A percentile compares a stretch with the other conserved stretches of the same genome.
phyloP scores from a whole-genome alignment of 2,329 filamentous ascomycete genomes.

The Aspergillus arachidicola region DNA sequence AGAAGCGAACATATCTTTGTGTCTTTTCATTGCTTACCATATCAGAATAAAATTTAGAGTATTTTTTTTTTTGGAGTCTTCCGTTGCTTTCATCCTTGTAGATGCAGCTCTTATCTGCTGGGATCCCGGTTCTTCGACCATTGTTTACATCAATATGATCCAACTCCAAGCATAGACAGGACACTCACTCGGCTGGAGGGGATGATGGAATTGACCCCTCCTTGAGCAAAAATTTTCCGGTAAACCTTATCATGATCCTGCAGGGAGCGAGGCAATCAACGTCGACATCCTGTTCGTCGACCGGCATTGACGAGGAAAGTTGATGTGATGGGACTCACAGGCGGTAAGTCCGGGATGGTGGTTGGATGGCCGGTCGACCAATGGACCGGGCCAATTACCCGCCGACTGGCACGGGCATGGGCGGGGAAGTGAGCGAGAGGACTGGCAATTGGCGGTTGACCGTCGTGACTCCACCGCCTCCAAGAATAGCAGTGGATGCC shows the following conservation, averaged over 20 bases:
- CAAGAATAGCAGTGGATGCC: constrained; percentile 11
- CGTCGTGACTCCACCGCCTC: neutral
- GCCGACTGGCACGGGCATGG: constrained; percentile 6
- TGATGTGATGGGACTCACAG: constrained; percentile 9
- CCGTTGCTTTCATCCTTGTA: neutral
- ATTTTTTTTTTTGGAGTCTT: neutral
- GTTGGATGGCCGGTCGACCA: constrained; percentile 15
- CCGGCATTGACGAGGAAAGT: neutral
- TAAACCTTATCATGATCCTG: constrained; percentile 6
- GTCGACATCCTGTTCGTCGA: neutral
- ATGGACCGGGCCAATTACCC: constrained; percentile 11
- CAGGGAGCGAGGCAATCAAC: neutral
- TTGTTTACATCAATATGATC: neutral
- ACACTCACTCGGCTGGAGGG: neutral
- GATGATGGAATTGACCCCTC: neutral
- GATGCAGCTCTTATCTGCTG: neutral
- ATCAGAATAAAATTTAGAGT: neutral
- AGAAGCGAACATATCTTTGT: constrained; percentile 5
- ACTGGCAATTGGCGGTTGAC: neutral
- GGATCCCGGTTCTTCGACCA: neutral
- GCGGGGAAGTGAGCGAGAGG: neutral
- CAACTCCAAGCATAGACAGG: neutral
- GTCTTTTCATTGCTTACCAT: neutral
- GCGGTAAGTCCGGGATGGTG: constrained; percentile 22
- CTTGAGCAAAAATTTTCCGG: constrained; percentile 1